phyloP scores from a whole-genome alignment of 345 rosid genomes.

The Pugionium cornutum region DNA sequence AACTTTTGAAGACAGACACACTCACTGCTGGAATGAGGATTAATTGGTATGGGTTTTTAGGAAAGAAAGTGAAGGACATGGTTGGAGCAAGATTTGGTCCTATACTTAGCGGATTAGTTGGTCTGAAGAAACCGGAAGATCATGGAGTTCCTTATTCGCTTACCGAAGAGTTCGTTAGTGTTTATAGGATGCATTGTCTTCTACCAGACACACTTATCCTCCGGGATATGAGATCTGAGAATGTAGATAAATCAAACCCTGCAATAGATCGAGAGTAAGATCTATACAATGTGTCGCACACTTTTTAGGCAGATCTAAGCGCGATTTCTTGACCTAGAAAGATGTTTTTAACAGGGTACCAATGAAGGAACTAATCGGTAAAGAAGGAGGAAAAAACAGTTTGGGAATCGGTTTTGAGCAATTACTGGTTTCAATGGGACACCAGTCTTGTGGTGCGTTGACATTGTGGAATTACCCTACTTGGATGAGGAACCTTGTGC shows the following conservation, averaged over 20 bases:
- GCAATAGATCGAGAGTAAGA: too few species aligned
- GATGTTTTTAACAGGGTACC: slow-evolving; percentile 26
- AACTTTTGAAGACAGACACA: slow-evolving; percentile 62
- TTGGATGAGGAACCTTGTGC: slow-evolving; percentile 49
- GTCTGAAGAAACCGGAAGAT: slow-evolving; percentile 47
- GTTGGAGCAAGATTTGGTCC: slow-evolving; percentile 36
- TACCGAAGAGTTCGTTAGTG: slow-evolving; percentile 65
- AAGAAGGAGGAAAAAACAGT: slow-evolving; percentile 44
- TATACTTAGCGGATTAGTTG: slow-evolving; percentile 52
- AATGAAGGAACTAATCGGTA: slow-evolving; percentile 45
- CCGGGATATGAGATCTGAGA: too few species aligned
- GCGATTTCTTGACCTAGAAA: too few species aligned
- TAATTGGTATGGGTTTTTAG: slow-evolving; percentile 65
- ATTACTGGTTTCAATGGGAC: slow-evolving; percentile 67
- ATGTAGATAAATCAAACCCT: too few species aligned
- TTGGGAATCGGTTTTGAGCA: slow-evolving; percentile 46
- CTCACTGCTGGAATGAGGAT: slow-evolving; percentile 58
- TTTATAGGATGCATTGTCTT: slow-evolving; percentile 61
- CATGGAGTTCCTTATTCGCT: slow-evolving; percentile 66
- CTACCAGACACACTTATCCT: slow-evolving; percentile 43
- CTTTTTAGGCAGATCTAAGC: too few species aligned
- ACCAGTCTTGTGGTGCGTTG: slow-evolving; percentile 61
- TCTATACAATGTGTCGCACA: too few species aligned
- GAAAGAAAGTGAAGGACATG: slow-evolving; percentile 60
- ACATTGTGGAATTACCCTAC: slow-evolving; percentile 61